Base-by-base conservation (phyloP, 495 filamentous ascomycete species). In the Halenospora varia region DNA sequence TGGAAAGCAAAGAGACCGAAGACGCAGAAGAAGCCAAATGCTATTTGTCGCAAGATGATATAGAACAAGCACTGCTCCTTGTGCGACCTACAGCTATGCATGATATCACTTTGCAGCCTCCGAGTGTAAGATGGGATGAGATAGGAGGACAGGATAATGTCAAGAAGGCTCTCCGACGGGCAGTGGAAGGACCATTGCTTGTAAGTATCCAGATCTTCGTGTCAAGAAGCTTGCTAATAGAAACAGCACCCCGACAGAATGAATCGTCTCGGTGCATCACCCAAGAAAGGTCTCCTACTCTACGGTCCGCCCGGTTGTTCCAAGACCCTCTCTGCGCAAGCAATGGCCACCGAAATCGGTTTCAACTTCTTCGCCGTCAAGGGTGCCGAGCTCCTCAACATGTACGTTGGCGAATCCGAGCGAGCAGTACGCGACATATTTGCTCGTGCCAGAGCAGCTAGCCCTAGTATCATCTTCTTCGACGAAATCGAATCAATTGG, bases 371-470 rank as follows among this genome's bases (percentile, higher is more conserved):
- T 98, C 71, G 88, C 92, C 20, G 89, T 98, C 35, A 96, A 96
- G 74, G 94, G 94, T n/a, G 89, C 91, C 25, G 94, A 98, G 70
- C 81, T 98, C 2, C 81, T 96, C 54, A 96, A 86, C 72, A 97
- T 95, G 91, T 98, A 97, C 71, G 92, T 98, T 20, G 94, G 94
- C 53, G 94, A 98, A 71, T 93, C 92, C 4, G 94, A 98, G 73
- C 85, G 92, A 9, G 85, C 88, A 23, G 77, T 98, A 44, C 82
- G 94, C 48, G 89, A 94, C 47, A 82, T 97, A 9, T 98, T 98
- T 71, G 80, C 86, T 50, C 90, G 91, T 61, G 94, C 94, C 2
- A 79, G 90, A 44, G 86, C 88, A 40, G 94, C 92, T 22, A 84
- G 85, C 52, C 94, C 94, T 2, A 90, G 88, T 68, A 93, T 98